Evolutionary conservation across 768 basidiomycete species (phyloP), one percentile per base, ranked within the genome.

Genomic region (Mycena capillaripes): DNA sequence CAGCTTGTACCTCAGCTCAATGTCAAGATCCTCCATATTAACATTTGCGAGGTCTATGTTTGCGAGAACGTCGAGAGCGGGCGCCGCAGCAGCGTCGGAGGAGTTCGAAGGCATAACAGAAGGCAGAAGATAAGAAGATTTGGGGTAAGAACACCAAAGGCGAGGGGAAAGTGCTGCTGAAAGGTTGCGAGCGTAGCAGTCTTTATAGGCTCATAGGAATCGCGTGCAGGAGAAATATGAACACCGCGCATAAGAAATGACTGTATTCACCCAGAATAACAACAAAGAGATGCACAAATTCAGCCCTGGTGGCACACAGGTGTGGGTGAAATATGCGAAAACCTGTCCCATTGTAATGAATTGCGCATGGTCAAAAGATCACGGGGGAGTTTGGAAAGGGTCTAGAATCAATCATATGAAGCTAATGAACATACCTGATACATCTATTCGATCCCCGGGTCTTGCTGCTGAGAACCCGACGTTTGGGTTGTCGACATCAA

Each of bases 401-500:
- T 64, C 23, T n/a, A n/a, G n/a, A n/a, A n/a, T n/a, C n/a, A n/a
- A n/a, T n/a, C 63, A 64, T 21, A 53, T 50, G 48, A 64, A 23
- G 25, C 36, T 17, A 25, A 32, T 53, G 52, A 55, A 64, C 50
- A 25, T 55, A 53, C 63, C 17, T 36, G 32, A 11, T 23, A 19
- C 56, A 14, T 3, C n/a, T 55, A 17, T 42, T 29, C 29, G 44
- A 21, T 19, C 27, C n/a, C 12, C 11, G 2, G 30, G 21, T 25
- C 44, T 25, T 53, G 36, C 52, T 46, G 16, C 34, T 29, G 42
- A 64, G 42, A 64, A 64, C 42, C 63, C 63, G 44, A 64, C 46
- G 23, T 64, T 30, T 53, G 44, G 17, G 25, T 40, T 36, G 4
- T 4, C 16, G 5, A 29, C 29, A n/a, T 3, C 10, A 19, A 3